Percentiles rank a stretch among this genome's conserved stretches.
Evolutionary conservation across 73 alveolate genomes (phyloP).

Genomic region (Tetrahymena elliotti): DNA sequence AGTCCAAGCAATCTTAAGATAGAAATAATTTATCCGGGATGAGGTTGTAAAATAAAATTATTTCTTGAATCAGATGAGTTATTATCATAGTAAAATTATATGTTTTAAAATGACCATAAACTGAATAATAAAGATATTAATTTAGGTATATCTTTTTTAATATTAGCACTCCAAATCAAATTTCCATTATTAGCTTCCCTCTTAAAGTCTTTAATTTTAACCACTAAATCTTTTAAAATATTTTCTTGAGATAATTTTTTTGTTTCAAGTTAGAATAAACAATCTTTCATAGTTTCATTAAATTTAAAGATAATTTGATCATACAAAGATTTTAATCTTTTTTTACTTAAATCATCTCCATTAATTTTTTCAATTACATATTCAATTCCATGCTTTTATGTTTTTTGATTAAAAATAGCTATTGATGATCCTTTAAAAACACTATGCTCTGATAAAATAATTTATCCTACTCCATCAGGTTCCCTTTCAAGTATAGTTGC

Average conservation of each 20-base stretch:
- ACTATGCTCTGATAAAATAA: background rate
- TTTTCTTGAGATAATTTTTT: background rate
- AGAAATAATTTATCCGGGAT: background rate
- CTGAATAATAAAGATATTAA: background rate
- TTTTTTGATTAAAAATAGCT: background rate
- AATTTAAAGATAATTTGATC: too few relatives aligned
- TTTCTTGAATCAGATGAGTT: background rate
- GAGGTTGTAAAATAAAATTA: background rate
- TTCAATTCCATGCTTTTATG: background rate
- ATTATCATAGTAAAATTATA: background rate
- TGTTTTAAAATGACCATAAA: background rate
- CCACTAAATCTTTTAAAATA: background rate
- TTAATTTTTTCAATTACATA: background rate
- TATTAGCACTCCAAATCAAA: background rate
- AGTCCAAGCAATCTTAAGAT: background rate
- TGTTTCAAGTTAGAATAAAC: background rate
- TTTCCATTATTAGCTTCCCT: background rate
- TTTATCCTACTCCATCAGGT: background rate
- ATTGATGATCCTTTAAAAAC: background rate
- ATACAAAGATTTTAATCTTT: background rate
- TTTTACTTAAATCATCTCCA: background rate
- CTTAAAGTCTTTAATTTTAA: too few relatives aligned
- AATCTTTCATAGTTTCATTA: too few relatives aligned
- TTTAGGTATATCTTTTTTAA: too few relatives aligned
- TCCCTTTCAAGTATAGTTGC: background rate